Evolutionary conservation across 2,329 filamentous ascomycete genomes (phyloP).

Genomic region (Cladosporium halotolerans): DNA sequence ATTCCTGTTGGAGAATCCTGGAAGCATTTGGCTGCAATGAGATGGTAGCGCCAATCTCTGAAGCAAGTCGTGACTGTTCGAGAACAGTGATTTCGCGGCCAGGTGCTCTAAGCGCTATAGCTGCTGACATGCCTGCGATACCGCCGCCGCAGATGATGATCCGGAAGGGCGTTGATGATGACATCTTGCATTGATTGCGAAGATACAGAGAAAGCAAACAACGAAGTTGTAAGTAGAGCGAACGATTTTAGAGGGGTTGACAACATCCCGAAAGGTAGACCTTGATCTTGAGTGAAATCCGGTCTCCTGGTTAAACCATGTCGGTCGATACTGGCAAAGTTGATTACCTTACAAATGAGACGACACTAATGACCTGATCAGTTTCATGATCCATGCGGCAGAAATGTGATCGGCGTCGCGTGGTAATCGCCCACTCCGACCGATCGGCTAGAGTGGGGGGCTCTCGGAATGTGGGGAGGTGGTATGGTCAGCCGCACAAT

Average conservation of each 20-base stretch:
- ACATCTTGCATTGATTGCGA: constrained; percentile 15
- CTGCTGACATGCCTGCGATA: constrained; percentile 27
- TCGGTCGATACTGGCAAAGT: no score
- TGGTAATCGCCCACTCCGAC: background rate
- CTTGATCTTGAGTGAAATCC: background rate
- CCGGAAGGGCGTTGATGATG: constrained; percentile 23
- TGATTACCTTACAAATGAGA: no score
- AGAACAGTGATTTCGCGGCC: constrained; percentile 31
- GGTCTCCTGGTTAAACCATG: background rate
- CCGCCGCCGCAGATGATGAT: constrained; percentile 31
- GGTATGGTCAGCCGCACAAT: background rate
- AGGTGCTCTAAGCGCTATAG: constrained; percentile 32
- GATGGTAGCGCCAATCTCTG: constrained; percentile 38
- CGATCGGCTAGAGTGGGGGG: background rate
- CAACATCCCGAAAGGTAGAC: background rate
- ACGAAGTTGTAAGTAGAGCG: background rate
- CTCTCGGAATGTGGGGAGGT: background rate
- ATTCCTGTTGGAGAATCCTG: constrained; percentile 21
- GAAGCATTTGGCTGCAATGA: constrained; percentile 40
- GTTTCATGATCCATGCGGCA: no score
- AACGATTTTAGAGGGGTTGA: background rate
- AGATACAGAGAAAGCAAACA: constrained; percentile 9
- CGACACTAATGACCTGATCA: no score
- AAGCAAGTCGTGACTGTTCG: constrained; percentile 26
- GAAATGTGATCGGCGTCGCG: no score